These are phyloP conservation scores for Xerocomellus intermedius DNA, from an alignment of 768 basidiomycete species.

Conservation along the genomic window DNA sequence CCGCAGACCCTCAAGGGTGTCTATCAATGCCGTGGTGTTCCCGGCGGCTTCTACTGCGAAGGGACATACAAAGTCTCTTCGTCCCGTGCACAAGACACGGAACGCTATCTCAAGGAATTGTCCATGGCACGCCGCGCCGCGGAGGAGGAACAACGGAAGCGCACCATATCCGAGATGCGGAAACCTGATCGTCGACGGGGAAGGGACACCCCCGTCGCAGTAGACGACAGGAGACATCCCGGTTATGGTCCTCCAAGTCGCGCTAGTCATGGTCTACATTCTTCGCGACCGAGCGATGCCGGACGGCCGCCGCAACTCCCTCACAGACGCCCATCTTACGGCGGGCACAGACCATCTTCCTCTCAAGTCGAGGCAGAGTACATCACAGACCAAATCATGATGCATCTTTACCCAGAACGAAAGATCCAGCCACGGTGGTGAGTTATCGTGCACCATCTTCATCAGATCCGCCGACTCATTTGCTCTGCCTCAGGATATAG, in stretches of 20 bases:
- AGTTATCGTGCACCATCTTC: neutral
- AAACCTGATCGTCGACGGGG: slow-evolving; percentile 26
- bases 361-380: slow-evolving; percentile 33
- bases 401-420: slow-evolving; percentile 34
- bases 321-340: slow-evolving; percentile 10
- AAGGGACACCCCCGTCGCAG: slow-evolving; percentile 7
- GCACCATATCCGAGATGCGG: slow-evolving; percentile 26
- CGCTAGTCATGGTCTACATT: neutral
- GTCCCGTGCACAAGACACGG: slow-evolving; percentile 34
- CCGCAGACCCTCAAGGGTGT: slow-evolving; percentile 31
- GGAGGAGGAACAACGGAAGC: slow-evolving; percentile 33
- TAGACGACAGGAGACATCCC: slow-evolving; percentile 4
- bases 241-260: slow-evolving; percentile 5
- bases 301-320: slow-evolving; percentile 17
- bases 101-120: slow-evolving; percentile 30
- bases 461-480: neutral
- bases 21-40: slow-evolving; percentile 34
- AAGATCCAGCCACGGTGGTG: slow-evolving; percentile 34
- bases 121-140: slow-evolving; percentile 20
- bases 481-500: slow-evolving; percentile 21
- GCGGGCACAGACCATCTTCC: slow-evolving; percentile 18
- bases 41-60: slow-evolving; percentile 35
- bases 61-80: slow-evolving; percentile 35
- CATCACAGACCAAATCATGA: slow-evolving; percentile 35
- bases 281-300: slow-evolving; percentile 20